Base-by-base conservation (phyloP, 306 rosid species). In the Malus fusca region DNA sequence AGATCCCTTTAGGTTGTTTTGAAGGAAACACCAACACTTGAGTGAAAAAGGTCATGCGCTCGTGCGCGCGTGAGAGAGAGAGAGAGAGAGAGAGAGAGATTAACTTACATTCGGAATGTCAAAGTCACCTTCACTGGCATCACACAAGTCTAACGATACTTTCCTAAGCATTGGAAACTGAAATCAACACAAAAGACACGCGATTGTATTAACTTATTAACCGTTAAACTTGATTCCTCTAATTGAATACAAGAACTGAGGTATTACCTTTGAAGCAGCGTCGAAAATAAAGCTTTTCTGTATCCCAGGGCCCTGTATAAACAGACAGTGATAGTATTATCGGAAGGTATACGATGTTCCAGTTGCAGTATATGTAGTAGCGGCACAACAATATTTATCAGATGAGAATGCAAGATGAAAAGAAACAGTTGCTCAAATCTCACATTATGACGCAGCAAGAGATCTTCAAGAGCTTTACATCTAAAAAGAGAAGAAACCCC, bases 391-490 rank as follows among this genome's bases (percentile, higher is more conserved):
- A 18, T 51, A 3, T 51, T 51, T 51, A 51, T 17, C 56, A 51
- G 19, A 51, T 14, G 56, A 4, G 56, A 51, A 14, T 11, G 56
- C 56, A 14, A 51, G n/a, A 51, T 42, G 55, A 78, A 68, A 73
- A 35, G 48, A 72, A 64, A 22, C 53, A 23, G 33, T 40, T 44
- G 40, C 65, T 68, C 72, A 77, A 79, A 76, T 59, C 97, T 82
- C 88, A 92, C 97, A 71, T 87, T 92, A 85, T 92, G 97, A 48
- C 91, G 92, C 85, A 92, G 80, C 80, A 86, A 51, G 67, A 92
- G 86, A 88, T 92, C 96, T 86, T 92, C 96, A 68, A 92, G 88
- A 80, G 97, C 96, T 77, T 62, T 77, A 86, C 96, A 92, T 37
- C 83, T 77, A 56, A 88, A 83, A 75, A 92, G 93, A 58, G 86